Evolutionary conservation across 2,329 filamentous ascomycete genomes (phyloP), one percentile per base, ranked within the genome.

Genomic region (Bimuria novae-zelandiae): DNA sequence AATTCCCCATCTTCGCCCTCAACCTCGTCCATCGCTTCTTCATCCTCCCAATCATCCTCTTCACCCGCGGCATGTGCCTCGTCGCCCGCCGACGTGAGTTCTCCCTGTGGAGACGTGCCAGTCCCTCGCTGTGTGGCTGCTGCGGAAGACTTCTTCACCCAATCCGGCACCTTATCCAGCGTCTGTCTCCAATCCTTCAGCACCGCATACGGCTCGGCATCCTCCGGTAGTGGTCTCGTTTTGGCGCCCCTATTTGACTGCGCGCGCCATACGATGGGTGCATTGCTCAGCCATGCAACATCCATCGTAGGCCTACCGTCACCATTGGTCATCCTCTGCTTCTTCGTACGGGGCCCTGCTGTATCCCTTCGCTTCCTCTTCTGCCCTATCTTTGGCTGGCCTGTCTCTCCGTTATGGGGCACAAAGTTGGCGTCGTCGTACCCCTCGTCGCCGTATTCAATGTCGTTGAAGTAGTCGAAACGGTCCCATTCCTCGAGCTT

Each of bases 381-480:
- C 44, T 63, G 47, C 25, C 63, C 66, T 22, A 55, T 59, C 41
- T 67, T 68, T 4, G 42, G n/a, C 19, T 32, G 16, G 17, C 49
- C 48, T 43, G 56, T 52, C 37, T 61, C 60, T 10, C 53, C 40
- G 7, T 65, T 52, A 23, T 69, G 63, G 2, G 59, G 54, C 3
- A 62, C 55, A 37, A 67, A 66, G 8, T 71, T 73, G 52, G 73
- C 64, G 43, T 79, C 76, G 59, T 77, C 76, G 44, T 79, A 79
- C 36, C 75, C 72, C 56, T 79, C 77, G 14, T 75, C 76, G 11
- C 69, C 77, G 55, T 80, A 80, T 50, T 80, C 78, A 37, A 79
- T 64, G 52, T 80, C 79, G 51, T 75, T 75, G 68, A 70, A 79
- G 63, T 79, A 81, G 17, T 76, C 76, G 60, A 75, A 80, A 39